phyloP scores from a whole-genome alignment of 1,284 basidiomycete genomes.

The Moesziomyces antarcticus region DNA sequence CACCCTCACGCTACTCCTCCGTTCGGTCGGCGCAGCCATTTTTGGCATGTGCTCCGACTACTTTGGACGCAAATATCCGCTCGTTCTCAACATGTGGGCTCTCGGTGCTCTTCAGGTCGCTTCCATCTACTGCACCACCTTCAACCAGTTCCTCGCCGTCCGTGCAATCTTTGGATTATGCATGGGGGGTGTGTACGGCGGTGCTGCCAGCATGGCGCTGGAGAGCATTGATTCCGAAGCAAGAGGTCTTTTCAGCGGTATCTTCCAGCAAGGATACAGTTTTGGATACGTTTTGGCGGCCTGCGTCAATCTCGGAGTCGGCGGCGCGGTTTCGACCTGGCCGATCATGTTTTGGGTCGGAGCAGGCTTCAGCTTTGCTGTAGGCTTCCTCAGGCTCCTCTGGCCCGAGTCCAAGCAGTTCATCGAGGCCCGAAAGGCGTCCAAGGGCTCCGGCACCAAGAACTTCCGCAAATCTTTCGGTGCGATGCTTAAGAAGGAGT shows the following conservation, averaged over 20 bases:
- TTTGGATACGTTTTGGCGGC: slow-evolving; percentile 57
- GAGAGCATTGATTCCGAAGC: slow-evolving; percentile 51
- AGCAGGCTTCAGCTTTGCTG: slow-evolving; percentile 40
- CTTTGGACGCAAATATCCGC: slow-evolving; percentile 71
- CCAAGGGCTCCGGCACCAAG: slow-evolving; percentile 39
- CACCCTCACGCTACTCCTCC: slow-evolving; percentile 48
- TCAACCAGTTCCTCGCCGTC: slow-evolving; percentile 50
- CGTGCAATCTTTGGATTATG: slow-evolving; percentile 52
- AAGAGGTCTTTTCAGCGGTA: slow-evolving; percentile 50
- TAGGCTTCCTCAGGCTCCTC: slow-evolving; percentile 40
- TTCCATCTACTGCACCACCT: slow-evolving; percentile 38
- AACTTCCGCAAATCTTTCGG: slow-evolving; percentile 32
- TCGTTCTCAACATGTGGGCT: slow-evolving; percentile 50
- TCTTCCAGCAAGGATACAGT: slow-evolving; percentile 55
- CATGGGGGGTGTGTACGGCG: slow-evolving; percentile 55
- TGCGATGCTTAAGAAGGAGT: slow-evolving; percentile 34
- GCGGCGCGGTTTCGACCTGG: slow-evolving; percentile 40
- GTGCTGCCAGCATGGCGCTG: slow-evolving; percentile 31
- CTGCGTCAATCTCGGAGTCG: slow-evolving; percentile 49
- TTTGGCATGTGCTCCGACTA: slow-evolving; percentile 49
- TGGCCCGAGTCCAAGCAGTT: slow-evolving; percentile 59
- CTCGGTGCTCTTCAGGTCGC: slow-evolving; percentile 51
- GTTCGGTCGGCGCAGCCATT: slow-evolving; percentile 53
- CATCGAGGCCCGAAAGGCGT: slow-evolving; percentile 35
- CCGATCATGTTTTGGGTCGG: slow-evolving; percentile 56